Base-by-base conservation (phyloP, 176 grass and related monocot genomes). In the Zoysia pacifica region DNA sequence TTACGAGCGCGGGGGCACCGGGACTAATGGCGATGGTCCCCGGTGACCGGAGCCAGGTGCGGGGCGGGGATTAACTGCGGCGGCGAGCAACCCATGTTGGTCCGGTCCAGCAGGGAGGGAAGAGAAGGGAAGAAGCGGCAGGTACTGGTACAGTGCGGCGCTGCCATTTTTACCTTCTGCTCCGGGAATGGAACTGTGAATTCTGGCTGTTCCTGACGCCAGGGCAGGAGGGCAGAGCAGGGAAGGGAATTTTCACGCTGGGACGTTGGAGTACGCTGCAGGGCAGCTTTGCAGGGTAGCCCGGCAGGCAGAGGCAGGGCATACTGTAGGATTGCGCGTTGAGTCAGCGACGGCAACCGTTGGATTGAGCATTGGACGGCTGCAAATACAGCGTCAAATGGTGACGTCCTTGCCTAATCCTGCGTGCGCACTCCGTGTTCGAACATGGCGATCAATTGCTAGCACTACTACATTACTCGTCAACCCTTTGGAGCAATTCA, bases 141-240 rank as follows among this genome's bases (percentile, higher is more conserved):
- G 75, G 65, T 28, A 28, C 28, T 28, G 28, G 13, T 11, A 11
- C 62, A 19, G 16, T 44, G 28, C 16, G 12, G 36, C 45, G 82
- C 82, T 89, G 79, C 87, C 78, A 81, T 85, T 89, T 89, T 89
- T 77, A 89, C 78, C 82, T 89, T 60, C 15, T 81, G 82, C 40
- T 67, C 60, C 85, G 59, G 72, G 76, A 81, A 73, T 72, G 60
- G 62, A 72, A 81, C 87, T 77, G 87, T 89, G 82, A 89, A 73
- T 77, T 60, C 77, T 77, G 72, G 3, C 19, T 51, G n/a, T 85
- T 89, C 85, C 82, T 85, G 87, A 76, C 75, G 44, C 45, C 52
- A 38, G 18, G 2, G 54, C 54, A 54, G 28, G 28, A 28, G 28
- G 18, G 75, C 75, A 66, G 68, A 40, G 84, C 79, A 79, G 28